These are phyloP conservation scores for Tylopilus sp. DNA, from an alignment of 768 basidiomycete genomes.

Conservation along the genomic window DNA sequence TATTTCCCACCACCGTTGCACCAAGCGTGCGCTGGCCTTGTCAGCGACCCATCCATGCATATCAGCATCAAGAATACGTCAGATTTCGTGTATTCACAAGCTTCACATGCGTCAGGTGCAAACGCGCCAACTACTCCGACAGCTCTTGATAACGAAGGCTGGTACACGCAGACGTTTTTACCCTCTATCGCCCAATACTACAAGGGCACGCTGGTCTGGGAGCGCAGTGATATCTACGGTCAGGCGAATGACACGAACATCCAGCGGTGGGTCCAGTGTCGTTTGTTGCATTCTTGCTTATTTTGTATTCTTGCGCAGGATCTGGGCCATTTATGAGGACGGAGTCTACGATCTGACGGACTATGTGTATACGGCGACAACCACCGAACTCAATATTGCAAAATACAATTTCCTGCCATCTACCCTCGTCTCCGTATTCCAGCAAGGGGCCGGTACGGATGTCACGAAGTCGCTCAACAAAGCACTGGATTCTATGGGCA, in stretches of 20 bases:
- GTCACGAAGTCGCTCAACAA: conserved; percentile 49
- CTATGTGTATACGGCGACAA: conserved; percentile 58
- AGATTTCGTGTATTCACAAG: conserved; percentile 36
- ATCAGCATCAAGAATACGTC: conserved; percentile 49
- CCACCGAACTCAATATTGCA: conserved; percentile 39
- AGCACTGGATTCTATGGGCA: conserved; percentile 41
- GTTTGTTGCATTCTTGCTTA: conserved; percentile 1
- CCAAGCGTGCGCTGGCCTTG: conserved; percentile 57
- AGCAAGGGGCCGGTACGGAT: conserved; percentile 59
- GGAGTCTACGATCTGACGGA: conserved; percentile 63
- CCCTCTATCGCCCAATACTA: conserved; percentile 53
- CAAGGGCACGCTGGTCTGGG: conserved; percentile 61
- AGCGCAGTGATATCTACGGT: conserved; percentile 34
- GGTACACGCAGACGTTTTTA: conserved; percentile 57
- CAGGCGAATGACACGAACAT: conserved; percentile 37
- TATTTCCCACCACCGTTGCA: conserved; percentile 63
- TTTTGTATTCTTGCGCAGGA: conserved; percentile 29
- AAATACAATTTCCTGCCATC: conserved; percentile 53
- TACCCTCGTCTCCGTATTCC: conserved; percentile 48
- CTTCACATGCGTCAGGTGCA: conserved; percentile 56
- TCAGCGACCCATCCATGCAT: conserved; percentile 41
- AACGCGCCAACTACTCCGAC: conserved; percentile 37
- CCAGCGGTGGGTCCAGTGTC: conserved; percentile 23
- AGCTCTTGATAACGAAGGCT: conserved; percentile 37
- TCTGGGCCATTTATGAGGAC: conserved; percentile 59